Conservation (phyloP, 176 grass and related monocot species). For the Musa acuminata region DNA sequence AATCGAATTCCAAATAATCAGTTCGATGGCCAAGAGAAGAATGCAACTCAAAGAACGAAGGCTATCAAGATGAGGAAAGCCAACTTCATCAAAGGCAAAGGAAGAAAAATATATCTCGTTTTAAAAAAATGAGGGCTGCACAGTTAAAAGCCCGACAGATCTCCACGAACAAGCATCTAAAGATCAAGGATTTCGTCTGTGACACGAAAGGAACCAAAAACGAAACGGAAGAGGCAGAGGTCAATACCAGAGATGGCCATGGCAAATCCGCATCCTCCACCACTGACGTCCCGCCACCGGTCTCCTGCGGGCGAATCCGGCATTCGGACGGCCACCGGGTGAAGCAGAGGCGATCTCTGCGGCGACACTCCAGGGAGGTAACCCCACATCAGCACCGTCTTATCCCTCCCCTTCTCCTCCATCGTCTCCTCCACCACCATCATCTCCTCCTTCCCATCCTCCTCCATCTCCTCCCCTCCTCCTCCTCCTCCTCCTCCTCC, state of each 20-base stretch:
- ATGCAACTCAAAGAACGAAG: neutral
- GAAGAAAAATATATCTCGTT: neutral
- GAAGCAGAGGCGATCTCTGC: conserved; percentile 83
- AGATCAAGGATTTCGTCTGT: neutral
- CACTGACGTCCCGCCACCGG: conserved; percentile 75
- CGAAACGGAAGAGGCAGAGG: too few species aligned
- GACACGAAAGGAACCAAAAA: neutral
- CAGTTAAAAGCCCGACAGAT: neutral
- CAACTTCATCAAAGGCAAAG: neutral
- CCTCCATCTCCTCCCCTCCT: conserved; percentile 33
- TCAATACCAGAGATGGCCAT: conserved; percentile 76
- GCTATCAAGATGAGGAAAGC: neutral
- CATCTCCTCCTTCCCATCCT: conserved; percentile 8
- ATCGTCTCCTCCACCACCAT: conserved; percentile 39
- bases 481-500: too few species aligned
- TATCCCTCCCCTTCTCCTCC: conserved; percentile 32
- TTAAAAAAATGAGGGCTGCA: neutral
- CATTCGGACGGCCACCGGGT: conserved; percentile 55
- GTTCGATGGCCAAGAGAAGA: neutral
- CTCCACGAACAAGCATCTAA: neutral
- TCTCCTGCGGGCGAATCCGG: conserved; percentile 45
- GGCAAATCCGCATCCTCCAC: conserved; percentile 92
- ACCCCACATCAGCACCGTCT: conserved; percentile 89
- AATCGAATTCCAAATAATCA: neutral
- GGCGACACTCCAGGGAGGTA: conserved; percentile 86